A percentile compares a stretch with the other conserved stretches of the same genome.
Evolutionary conservation across 2,329 filamentous ascomycete species (phyloP).

Genomic region (Chaetomium sp.): DNA sequence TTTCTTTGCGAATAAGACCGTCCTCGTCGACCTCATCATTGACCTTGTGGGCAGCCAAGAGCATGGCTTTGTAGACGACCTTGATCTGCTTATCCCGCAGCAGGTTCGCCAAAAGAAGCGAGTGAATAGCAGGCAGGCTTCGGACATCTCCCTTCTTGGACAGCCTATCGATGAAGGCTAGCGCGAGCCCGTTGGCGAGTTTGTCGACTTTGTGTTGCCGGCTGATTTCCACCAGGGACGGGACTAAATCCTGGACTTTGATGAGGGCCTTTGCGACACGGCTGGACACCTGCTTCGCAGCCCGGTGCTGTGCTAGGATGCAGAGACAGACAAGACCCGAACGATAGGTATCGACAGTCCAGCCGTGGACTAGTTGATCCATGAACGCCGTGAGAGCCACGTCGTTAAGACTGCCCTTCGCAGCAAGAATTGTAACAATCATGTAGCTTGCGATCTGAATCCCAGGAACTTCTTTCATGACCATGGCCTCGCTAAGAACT

Average conservation of each 20-base stretch:
- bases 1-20: slow-evolving; percentile 60
- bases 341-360: slow-evolving; percentile 71
- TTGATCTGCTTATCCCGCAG: slow-evolving; percentile 64
- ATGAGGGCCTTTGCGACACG: slow-evolving; percentile 70
- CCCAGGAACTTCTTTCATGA: slow-evolving; percentile 73
- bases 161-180: slow-evolving; percentile 65
- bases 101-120: slow-evolving; percentile 61
- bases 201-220: slow-evolving; percentile 69
- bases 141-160: slow-evolving; percentile 60
- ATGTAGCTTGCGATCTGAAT: slow-evolving; percentile 89
- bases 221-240: slow-evolving; percentile 62
- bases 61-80: slow-evolving; percentile 66
- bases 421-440: slow-evolving; percentile 81
- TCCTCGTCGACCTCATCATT: slow-evolving; percentile 57
- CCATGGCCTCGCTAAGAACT: slow-evolving; percentile 75
- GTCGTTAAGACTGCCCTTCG: slow-evolving; percentile 79
- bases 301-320: slow-evolving; percentile 78
- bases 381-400: slow-evolving; percentile 81
- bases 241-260: slow-evolving; percentile 62
- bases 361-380: slow-evolving; percentile 80
- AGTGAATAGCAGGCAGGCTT: slow-evolving; percentile 61
- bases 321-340: slow-evolving; percentile 79
- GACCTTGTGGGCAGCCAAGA: slow-evolving; percentile 62
- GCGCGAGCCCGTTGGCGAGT: slow-evolving; percentile 70
- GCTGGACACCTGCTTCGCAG: slow-evolving; percentile 67